Conservation (phyloP, 2,329 filamentous ascomycete species). For the Exutisphaerella laricina region DNA sequence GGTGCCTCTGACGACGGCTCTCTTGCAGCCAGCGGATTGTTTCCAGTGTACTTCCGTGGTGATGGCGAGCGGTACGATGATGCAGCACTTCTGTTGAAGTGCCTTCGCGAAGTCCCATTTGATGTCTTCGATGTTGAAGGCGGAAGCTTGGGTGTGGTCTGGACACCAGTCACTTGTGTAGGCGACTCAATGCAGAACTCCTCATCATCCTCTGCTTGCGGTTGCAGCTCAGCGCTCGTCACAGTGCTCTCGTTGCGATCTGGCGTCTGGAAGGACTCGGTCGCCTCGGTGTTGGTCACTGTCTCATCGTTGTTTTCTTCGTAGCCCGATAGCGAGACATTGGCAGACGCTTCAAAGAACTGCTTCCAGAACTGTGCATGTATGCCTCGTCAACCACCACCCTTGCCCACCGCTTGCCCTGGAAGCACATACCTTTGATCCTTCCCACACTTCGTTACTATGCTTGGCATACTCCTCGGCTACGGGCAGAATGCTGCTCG, state of each 20-base stretch:
- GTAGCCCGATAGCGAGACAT: conserved; percentile 92
- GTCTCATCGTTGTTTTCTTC: conserved; percentile 66
- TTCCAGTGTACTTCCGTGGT: conserved; percentile 40
- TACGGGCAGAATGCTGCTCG: conserved; percentile 82
- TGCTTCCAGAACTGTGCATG: conserved; percentile 99
- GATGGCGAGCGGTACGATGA: conserved; percentile 29
- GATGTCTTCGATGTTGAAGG: conserved; percentile 33
- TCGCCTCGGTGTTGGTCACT: conserved; percentile 39
- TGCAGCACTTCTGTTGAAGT: conserved; percentile 11
- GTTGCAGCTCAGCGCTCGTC: conserved; percentile 30
- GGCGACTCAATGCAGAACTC: conserved; percentile 64
- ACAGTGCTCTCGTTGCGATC: conserved; percentile 26
- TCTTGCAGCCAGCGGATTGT: conserved; percentile 25
- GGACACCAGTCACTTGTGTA: conserved; percentile 40
- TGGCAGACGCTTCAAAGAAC: conserved; percentile 97
- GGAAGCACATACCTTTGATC: conserved; percentile 77
- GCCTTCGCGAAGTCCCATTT: conserved; percentile 26
- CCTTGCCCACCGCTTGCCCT: too few relatives aligned
- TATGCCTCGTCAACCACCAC: too few relatives aligned
- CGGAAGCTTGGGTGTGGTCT: conserved; percentile 56
- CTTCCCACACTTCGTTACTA: conserved; percentile 91
- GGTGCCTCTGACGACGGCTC: conserved; percentile 24
- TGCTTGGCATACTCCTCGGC: conserved; percentile 95
- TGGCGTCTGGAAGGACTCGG: conserved; percentile 28
- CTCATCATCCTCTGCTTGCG: conserved; percentile 30